Evolutionary conservation across 257 asterid genomes (phyloP).

Genomic region (Fraxinus americana): DNA sequence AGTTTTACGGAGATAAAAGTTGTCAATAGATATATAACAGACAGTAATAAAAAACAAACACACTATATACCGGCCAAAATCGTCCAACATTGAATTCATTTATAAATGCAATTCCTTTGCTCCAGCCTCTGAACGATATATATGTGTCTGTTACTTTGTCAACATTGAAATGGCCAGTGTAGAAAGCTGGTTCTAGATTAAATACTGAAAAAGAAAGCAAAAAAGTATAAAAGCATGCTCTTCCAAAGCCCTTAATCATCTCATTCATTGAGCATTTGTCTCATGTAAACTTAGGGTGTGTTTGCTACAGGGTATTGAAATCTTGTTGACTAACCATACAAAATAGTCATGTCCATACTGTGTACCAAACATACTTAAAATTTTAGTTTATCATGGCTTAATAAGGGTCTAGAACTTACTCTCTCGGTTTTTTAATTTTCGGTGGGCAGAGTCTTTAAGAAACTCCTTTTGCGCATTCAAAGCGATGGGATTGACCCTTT

Average conservation of each 20-base stretch:
- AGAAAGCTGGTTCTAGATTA: slow-evolving; percentile 66
- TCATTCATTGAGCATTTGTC: not conserved
- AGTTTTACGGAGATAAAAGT: not conserved
- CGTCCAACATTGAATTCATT: slow-evolving; percentile 78
- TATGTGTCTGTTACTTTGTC: slow-evolving; percentile 68
- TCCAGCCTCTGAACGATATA: slow-evolving; percentile 84
- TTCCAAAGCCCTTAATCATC: not conserved
- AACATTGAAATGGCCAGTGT: slow-evolving; percentile 59
- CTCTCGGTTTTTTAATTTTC: slow-evolving; percentile 27
- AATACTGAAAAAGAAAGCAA: slow-evolving; percentile 41
- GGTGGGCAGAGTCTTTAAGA: slow-evolving; percentile 30
- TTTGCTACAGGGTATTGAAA: not conserved
- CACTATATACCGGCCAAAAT: slow-evolving; percentile 78
- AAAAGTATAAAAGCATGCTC: not conserved
- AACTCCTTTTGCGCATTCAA: slow-evolving; percentile 26
- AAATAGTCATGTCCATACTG: not conserved
- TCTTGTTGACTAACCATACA: not conserved
- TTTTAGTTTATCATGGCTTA: slow-evolving; percentile 1
- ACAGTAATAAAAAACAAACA: not conserved
- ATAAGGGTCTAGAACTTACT: slow-evolving; percentile 40
- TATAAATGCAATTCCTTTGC: slow-evolving; percentile 81
- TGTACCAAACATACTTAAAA: not conserved
- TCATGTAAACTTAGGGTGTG: not conserved
- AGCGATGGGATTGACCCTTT: slow-evolving; percentile 38
- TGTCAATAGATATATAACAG: slow-evolving; percentile 1